phyloP scores from a whole-genome alignment of 2,329 filamentous ascomycete genomes.

The Verticillium albo-atrum region DNA sequence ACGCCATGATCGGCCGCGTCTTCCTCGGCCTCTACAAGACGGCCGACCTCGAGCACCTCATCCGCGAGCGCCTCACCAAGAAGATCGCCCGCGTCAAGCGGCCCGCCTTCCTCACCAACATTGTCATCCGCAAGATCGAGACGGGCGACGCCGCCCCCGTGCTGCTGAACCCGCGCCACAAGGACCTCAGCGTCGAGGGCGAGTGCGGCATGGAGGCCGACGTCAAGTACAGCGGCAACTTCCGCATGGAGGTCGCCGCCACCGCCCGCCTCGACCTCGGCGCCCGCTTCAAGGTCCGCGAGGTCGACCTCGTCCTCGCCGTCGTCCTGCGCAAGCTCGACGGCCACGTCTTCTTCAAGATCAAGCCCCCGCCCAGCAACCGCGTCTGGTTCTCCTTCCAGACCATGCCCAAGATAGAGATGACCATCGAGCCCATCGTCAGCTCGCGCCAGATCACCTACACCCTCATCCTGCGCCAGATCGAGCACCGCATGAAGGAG shows the following conservation, averaged over 20 bases:
- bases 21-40: conserved; percentile 89
- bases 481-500: conserved; percentile 92
- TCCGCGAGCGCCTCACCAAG: conserved; percentile 85
- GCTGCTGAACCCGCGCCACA: conserved; percentile 82
- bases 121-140: conserved; percentile 77
- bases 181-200: conserved; percentile 86
- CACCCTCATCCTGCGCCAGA: conserved; percentile 83
- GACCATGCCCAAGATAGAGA: conserved; percentile 87
- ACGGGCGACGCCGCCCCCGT: conserved; percentile 84
- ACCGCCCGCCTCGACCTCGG: conserved; percentile 90
- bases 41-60: conserved; percentile 69
- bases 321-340: conserved; percentile 81
- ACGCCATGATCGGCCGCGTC: conserved; percentile 81
- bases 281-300: conserved; percentile 78
- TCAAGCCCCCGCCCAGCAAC: conserved; percentile 95
- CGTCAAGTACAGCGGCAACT: conserved; percentile 83
- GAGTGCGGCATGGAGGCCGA: conserved; percentile 86
- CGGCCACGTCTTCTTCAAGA: conserved; percentile 77
- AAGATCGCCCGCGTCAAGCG: conserved; percentile 94
- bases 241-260: conserved; percentile 85
- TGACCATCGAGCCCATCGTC: conserved; percentile 93
- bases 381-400: conserved; percentile 95
- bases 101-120: conserved; percentile 81
- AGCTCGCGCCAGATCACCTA: conserved; percentile 95
- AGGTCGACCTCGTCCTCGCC: conserved; percentile 84